These are phyloP conservation scores for Trematosphaeria pertusa DNA, from an alignment of 2,329 filamentous ascomycete species.

Conservation along the genomic window DNA sequence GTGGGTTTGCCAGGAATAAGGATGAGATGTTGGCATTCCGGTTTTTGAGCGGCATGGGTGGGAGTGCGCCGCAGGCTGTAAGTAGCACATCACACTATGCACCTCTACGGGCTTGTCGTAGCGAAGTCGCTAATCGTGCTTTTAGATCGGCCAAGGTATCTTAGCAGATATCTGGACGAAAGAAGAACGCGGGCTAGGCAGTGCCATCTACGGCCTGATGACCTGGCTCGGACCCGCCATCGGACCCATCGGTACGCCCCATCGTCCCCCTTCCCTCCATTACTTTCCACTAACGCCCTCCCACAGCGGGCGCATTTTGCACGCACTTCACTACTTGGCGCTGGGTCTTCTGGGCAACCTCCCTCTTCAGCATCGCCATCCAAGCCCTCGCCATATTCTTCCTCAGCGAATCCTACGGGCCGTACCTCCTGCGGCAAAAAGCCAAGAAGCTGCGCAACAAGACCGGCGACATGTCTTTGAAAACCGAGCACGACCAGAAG, in stretches of 20 bases:
- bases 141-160: slow-evolving; percentile 23
- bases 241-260: slow-evolving; percentile 43
- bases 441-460: slow-evolving; percentile 20
- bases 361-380: slow-evolving; percentile 64
- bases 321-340: slow-evolving; percentile 58
- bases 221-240: slow-evolving; percentile 67
- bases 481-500: not conserved
- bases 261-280: not conserved
- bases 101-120: too few relatives aligned
- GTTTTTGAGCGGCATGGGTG: slow-evolving; percentile 26
- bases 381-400: slow-evolving; percentile 65
- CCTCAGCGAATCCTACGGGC: slow-evolving; percentile 56
- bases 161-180: slow-evolving; percentile 61
- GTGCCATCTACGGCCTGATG: slow-evolving; percentile 65
- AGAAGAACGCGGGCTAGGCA: slow-evolving; percentile 65
- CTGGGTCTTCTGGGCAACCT: slow-evolving; percentile 72
- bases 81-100: not conserved
- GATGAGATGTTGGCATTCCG: slow-evolving; percentile 37
- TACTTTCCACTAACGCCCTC: not conserved
- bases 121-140: not conserved
- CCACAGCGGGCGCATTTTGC: slow-evolving; percentile 8
- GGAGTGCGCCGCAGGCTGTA: slow-evolving; percentile 23
- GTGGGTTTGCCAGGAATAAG: slow-evolving; percentile 39
- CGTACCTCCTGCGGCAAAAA: slow-evolving; percentile 51
- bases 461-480: not conserved